A percentile compares a stretch with the other conserved stretches of the same genome.
Evolutionary conservation across 2,329 filamentous ascomycete species (phyloP).

Genomic region (Hypoxylon sp.): DNA sequence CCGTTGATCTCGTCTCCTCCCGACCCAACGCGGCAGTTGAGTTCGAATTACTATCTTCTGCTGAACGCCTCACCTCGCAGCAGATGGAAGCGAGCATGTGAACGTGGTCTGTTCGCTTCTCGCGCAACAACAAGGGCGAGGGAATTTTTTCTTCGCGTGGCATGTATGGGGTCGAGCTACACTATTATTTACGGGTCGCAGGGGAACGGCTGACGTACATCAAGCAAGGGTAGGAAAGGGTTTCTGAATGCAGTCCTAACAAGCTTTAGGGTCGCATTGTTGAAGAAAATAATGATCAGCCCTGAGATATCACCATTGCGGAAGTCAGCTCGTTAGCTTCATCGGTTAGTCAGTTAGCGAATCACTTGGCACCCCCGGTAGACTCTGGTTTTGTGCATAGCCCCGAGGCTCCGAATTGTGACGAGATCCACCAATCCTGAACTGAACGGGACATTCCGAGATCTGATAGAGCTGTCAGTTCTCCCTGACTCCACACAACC

Average conservation of each 20-base stretch:
- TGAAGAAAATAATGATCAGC: constrained; percentile 37
- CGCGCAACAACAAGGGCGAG: constrained; percentile 2
- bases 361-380: constrained; percentile 6
- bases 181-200: constrained; percentile 19
- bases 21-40: constrained; percentile 5
- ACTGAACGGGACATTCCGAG: constrained; percentile 24
- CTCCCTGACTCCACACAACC: constrained; percentile 6
- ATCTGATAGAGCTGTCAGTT: constrained; percentile 17
- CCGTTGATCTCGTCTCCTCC: not conserved
- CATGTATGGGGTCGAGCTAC: not conserved
- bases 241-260: constrained; percentile 7
- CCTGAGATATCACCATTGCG: constrained; percentile 24
- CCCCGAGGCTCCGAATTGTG: constrained; percentile 12
- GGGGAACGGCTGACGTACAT: constrained; percentile 22
- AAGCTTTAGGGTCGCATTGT: constrained; percentile 2
- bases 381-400: constrained; percentile 14
- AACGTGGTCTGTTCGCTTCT: constrained; percentile 7
- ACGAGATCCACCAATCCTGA: constrained; percentile 22
- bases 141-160: constrained; percentile 10
- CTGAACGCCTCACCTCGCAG: not conserved
- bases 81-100: constrained; percentile 14
- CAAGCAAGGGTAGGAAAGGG: constrained; percentile 10
- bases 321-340: constrained; percentile 39
- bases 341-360: constrained; percentile 13
- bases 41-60: not conserved